phyloP scores from a whole-genome alignment of 2,329 filamentous ascomycete species.

The Hymenoscyphus fraxineus region DNA sequence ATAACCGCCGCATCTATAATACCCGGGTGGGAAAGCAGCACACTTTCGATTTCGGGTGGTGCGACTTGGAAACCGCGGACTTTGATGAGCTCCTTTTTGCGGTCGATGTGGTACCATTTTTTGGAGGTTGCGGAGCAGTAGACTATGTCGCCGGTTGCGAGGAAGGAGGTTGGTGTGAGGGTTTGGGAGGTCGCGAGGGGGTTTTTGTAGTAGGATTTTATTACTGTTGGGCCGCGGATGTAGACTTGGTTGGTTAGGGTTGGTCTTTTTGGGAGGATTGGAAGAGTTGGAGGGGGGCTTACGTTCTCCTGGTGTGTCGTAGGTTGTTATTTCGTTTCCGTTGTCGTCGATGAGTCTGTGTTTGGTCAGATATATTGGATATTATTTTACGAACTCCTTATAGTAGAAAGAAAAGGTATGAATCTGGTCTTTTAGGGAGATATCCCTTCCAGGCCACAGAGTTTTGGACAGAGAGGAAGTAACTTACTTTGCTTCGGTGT shows the following conservation, averaged over 20 bases:
- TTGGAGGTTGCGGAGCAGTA: constrained; percentile 64
- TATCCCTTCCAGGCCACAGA: too few relatives aligned
- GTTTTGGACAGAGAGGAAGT: too few relatives aligned
- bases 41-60: constrained; percentile 41
- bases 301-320: constrained; percentile 35
- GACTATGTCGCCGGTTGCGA: constrained; percentile 68
- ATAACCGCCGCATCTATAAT: constrained; percentile 60
- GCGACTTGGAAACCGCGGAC: constrained; percentile 43
- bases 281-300: not conserved
- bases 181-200: constrained; percentile 22
- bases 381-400: too few relatives aligned
- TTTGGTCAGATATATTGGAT: not conserved
- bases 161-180: constrained; percentile 64
- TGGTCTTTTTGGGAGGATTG: too few relatives aligned
- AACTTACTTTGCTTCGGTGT: constrained; percentile 34
- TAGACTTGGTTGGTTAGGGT: constrained; percentile 46
- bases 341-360: constrained; percentile 28
- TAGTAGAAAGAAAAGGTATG: too few relatives aligned
- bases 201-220: constrained; percentile 70
- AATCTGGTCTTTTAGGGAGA: too few relatives aligned
- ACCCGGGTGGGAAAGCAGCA: constrained; percentile 33
- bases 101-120: constrained; percentile 64
- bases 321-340: constrained; percentile 27
- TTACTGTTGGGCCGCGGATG: constrained; percentile 67
- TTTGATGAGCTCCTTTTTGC: constrained; percentile 61